Evolutionary conservation across 2,329 filamentous ascomycete species (phyloP).

Genomic region (Fusarium sacchari): DNA sequence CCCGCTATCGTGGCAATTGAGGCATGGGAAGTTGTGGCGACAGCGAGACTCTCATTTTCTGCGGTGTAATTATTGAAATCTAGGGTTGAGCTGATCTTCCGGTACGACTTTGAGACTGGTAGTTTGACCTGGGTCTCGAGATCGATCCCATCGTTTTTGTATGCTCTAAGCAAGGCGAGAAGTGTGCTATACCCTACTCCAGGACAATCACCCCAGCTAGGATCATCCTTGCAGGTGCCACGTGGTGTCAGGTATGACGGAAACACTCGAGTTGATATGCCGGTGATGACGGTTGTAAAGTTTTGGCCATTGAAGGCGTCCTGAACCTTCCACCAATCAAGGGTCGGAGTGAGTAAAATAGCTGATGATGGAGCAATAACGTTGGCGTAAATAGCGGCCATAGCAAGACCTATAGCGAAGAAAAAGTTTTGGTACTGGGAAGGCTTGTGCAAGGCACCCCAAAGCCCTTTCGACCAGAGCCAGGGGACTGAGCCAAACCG

Average conservation of each 20-base stretch:
- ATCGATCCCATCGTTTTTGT: neutral
- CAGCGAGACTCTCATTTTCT: neutral
- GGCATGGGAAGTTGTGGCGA: neutral
- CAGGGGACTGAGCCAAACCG: neutral
- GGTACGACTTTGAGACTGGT: neutral
- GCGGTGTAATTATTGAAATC: neutral
- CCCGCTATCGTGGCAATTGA: neutral
- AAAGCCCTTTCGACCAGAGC: neutral
- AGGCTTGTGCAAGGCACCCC: neutral
- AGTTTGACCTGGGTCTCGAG: neutral
- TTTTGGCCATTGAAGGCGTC: neutral
- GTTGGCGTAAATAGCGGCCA: neutral
- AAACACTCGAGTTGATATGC: neutral
- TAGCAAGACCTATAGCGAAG: neutral
- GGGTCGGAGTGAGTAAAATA: neutral
- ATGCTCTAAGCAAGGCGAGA: neutral
- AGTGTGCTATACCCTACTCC: neutral
- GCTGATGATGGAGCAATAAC: neutral
- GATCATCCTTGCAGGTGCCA: neutral
- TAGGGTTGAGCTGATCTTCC: neutral
- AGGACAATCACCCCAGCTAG: neutral
- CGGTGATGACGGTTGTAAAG: neutral
- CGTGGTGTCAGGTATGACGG: neutral
- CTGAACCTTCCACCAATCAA: neutral
- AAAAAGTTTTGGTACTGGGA: neutral